A percentile compares a stretch with the other conserved stretches of the same genome.
Evolutionary conservation across 2,329 filamentous ascomycete species (phyloP).

Genomic region (Sclerotinia sclerotiorum): DNA sequence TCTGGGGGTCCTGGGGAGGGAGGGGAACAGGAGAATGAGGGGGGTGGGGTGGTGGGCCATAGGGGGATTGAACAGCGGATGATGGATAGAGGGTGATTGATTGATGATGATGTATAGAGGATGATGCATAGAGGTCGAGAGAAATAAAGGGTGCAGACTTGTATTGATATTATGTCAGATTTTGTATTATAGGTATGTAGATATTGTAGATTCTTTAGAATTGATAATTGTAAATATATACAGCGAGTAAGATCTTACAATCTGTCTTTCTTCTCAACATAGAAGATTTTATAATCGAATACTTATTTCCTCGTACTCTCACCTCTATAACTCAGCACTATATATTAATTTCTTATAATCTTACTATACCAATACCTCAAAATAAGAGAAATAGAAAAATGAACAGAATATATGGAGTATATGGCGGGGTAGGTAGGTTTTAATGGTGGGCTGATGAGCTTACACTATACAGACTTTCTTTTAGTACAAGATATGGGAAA

Average conservation of each 20-base stretch:
- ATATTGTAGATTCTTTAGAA: neutral
- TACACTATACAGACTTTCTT: neutral
- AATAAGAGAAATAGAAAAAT: too few relatives aligned
- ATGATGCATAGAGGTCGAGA: neutral
- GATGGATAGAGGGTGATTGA: slow-evolving; percentile 21
- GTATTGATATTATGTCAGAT: neutral
- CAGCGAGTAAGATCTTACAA: too few relatives aligned
- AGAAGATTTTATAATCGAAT: neutral
- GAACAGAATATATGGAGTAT: neutral
- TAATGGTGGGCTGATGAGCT: neutral
- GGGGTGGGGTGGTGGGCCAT: slow-evolving; percentile 1
- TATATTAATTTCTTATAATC: neutral
- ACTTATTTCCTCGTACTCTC: neutral
- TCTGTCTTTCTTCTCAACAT: neutral
- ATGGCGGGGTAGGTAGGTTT: neutral
- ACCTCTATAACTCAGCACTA: too few relatives aligned
- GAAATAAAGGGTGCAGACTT: too few relatives aligned
- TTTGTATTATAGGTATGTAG: neutral
- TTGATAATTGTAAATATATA: neutral
- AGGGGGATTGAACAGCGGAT: slow-evolving; percentile 18
- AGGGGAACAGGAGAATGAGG: neutral
- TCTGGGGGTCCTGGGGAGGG: neutral
- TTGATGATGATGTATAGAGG: neutral
- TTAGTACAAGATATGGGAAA: neutral
- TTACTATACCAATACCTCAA: neutral